Evolutionary conservation across 495 filamentous ascomycete genomes (phyloP).

Genomic region (Penicillium riverlandense): DNA sequence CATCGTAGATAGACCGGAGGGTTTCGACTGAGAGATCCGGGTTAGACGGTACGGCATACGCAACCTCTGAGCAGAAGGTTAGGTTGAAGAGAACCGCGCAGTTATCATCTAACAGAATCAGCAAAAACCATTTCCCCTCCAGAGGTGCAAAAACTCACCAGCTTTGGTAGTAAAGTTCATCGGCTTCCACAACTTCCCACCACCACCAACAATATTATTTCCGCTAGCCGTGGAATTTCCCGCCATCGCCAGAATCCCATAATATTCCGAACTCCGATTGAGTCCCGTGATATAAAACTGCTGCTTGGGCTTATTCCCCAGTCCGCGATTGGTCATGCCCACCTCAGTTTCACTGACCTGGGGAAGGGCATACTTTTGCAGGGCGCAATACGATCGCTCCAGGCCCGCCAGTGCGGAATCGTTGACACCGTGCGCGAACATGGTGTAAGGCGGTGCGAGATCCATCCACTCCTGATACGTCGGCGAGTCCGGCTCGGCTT

Average conservation of each 20-base stretch:
- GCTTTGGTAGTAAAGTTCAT: constrained; percentile 69
- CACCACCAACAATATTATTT: constrained; percentile 50
- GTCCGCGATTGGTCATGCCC: constrained; percentile 59
- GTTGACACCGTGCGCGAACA: constrained; percentile 69
- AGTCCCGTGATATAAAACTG: constrained; percentile 78
- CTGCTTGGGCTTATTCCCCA: constrained; percentile 60
- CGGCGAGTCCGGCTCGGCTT: constrained; percentile 28
- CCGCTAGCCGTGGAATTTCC: constrained; percentile 46
- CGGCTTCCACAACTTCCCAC: constrained; percentile 61
- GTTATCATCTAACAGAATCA: constrained; percentile 49
- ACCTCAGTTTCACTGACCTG: constrained; percentile 53
- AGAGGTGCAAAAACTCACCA: constrained; percentile 43
- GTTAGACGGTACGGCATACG: constrained; percentile 86
- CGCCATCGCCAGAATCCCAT: constrained; percentile 59
- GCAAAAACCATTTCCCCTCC: constrained; percentile 6
- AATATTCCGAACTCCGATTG: constrained; percentile 61
- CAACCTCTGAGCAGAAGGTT: constrained; percentile 73
- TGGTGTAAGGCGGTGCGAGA: constrained; percentile 55
- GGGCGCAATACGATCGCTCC: constrained; percentile 65
- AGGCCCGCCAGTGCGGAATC: constrained; percentile 57
- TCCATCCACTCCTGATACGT: constrained; percentile 49
- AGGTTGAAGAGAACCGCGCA: constrained; percentile 83
- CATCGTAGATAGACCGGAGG: constrained; percentile 64
- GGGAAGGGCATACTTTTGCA: constrained; percentile 48
- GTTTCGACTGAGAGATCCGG: constrained; percentile 33